Base-by-base conservation (phyloP, 1,284 basidiomycete genomes). In the Phellopilus nigrolimitatus region DNA sequence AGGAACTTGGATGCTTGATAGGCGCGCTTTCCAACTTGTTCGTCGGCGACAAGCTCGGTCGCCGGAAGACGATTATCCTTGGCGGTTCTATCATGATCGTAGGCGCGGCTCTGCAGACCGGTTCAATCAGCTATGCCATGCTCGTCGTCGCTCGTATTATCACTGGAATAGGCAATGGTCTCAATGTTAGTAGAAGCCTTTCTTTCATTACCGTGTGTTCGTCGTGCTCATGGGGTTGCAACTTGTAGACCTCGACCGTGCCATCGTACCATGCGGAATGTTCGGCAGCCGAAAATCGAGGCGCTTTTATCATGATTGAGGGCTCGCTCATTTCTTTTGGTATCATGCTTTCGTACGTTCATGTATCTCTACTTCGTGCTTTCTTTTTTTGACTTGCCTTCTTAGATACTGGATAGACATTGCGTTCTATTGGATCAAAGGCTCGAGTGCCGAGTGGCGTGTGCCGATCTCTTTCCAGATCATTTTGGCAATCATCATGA, bases 401-500 rank as follows among this genome's bases (percentile, higher is more conserved):
- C n/a, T n/a, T n/a, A n/a, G n/a, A n/a, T n/a, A n/a, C n/a, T 82
- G 80, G 79, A 69, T 82, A 60, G 79, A 82, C 59, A 80, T 82
- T 55, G 79, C 75, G 12, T 64, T 77, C 42, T 80, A 75, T 60
- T 80, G 75, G 75, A 66, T 69, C 10, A 65, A 67, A 25, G 64
- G 59, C n/a, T n/a, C n/a, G 9, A 79, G 76, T 12, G 78, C 78
- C 13, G 76, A 84, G 62, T 86, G 83, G 84, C 68, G 83, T 49
- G 78, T 80, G n/a, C 84, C 85, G 1, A 76, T 88, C 38, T 79
- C 80, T 1, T 67, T 88, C 34, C 84, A 88, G 61, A 79, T 82
- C 46, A 45, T 80, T 6, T 74, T 88, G 45, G 82, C 82, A 1
- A 51, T 81, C 5, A 66, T 84, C 39, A 80, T 87, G 71, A 71